Evolutionary conservation across 768 basidiomycete genomes (phyloP).

Genomic region (Psilocybe tampanensis): DNA sequence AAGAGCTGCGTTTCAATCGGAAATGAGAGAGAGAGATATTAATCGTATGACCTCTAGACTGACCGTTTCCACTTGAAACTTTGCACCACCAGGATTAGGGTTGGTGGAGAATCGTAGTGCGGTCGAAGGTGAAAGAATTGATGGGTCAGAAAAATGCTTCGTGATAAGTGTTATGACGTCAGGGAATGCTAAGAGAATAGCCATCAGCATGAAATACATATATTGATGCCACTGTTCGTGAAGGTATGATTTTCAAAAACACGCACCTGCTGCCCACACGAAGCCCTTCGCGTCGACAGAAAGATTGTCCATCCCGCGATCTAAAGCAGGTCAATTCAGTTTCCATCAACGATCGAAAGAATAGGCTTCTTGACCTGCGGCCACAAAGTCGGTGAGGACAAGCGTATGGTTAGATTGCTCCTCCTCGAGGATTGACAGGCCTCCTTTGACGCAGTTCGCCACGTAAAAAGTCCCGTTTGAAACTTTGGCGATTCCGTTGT

Average conservation of each 20-base stretch:
- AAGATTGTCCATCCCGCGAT: slow-evolving; percentile 61
- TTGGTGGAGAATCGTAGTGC: slow-evolving; percentile 53
- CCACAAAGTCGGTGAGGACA: slow-evolving; percentile 52
- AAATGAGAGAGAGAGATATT: not conserved
- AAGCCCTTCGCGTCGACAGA: slow-evolving; percentile 59
- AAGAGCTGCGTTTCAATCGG: slow-evolving; percentile 31
- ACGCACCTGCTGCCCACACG: slow-evolving; percentile 63
- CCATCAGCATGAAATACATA: not conserved
- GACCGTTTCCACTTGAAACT: slow-evolving; percentile 52
- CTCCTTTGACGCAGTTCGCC: slow-evolving; percentile 44
- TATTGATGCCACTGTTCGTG: not conserved
- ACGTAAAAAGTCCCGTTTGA: slow-evolving; percentile 70
- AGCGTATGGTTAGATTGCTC: slow-evolving; percentile 61
- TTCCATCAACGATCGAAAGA: not conserved
- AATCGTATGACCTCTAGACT: not conserved
- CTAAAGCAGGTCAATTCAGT: slow-evolving; percentile 29
- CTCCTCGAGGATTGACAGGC: slow-evolving; percentile 54
- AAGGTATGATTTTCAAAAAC: not conserved
- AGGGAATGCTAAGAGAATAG: slow-evolving; percentile 44
- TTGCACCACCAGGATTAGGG: slow-evolving; percentile 47
- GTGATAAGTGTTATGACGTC: slow-evolving; percentile 33
- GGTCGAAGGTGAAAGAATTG: slow-evolving; percentile 42
- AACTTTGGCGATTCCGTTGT: slow-evolving; percentile 65
- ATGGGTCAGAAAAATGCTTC: slow-evolving; percentile 44
- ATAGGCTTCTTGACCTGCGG: slow-evolving; percentile 45